Evolutionary conservation across 768 basidiomycete genomes (phyloP).

Genomic region (Grammothele lineata): DNA sequence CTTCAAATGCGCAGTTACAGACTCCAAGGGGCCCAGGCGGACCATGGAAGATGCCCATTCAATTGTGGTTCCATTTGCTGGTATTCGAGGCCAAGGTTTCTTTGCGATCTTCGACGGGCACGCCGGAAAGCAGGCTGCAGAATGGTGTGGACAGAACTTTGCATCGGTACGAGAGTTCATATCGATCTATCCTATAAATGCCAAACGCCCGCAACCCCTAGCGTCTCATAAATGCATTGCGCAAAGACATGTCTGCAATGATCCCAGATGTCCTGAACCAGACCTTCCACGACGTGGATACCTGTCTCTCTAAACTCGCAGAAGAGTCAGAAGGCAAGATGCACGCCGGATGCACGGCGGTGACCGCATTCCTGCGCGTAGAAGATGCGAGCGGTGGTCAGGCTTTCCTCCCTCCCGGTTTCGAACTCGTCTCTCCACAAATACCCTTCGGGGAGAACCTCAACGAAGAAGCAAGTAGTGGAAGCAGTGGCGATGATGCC

Average conservation of each 20-base stretch:
- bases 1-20: conserved; percentile 54
- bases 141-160: conserved; percentile 97
- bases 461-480: conserved; percentile 29
- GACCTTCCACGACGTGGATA: conserved; percentile 93
- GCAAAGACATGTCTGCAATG: conserved; percentile 46
- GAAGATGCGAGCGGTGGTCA: conserved; percentile 79
- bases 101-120: conserved; percentile 99
- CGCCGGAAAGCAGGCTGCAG: conserved; percentile 97
- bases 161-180: conserved; percentile 87
- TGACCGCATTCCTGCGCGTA: conserved; percentile 89
- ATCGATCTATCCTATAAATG: conserved; percentile 1
- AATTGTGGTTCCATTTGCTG: conserved; percentile 91
- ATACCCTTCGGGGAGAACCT: conserved; percentile 24
- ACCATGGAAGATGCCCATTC: conserved; percentile 99
- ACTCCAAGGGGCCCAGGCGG: conserved; percentile 85
- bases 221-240: conserved; percentile 70
- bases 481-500: conserved; percentile 33
- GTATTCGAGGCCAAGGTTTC: conserved; percentile 92
- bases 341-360: conserved; percentile 95
- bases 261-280: conserved; percentile 90
- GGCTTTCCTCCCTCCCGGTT: conserved; percentile 45
- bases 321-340: conserved; percentile 88
- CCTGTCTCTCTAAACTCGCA: conserved; percentile 74
- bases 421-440: conserved; percentile 15
- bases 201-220: conserved; percentile 18